Percentiles rank a stretch among this genome's conserved stretches.
These are phyloP conservation scores for Senna siamea DNA, from an alignment of 306 rosid genomes.

Conservation along the genomic window DNA sequence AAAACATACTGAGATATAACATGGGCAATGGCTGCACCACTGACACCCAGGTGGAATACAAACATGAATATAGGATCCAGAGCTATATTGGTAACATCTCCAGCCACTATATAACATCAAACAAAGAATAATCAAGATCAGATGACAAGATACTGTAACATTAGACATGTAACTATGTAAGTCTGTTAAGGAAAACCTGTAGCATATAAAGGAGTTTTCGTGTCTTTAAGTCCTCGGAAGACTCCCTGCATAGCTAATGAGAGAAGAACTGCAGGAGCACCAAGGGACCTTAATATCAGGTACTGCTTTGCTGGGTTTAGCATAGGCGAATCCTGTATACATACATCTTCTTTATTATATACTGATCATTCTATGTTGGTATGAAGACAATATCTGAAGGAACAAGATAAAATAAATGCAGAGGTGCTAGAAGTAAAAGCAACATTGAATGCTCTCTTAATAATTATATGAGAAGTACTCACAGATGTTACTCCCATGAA, in stretches of 20 bases:
- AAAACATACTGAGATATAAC: constrained; percentile 90
- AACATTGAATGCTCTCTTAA: neutral
- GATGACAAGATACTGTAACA: constrained; percentile 13
- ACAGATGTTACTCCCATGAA: constrained; percentile 90
- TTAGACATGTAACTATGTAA: constrained; percentile 9
- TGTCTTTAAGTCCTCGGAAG: constrained; percentile 93
- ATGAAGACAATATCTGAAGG: constrained; percentile 23
- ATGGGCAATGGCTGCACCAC: constrained; percentile 96
- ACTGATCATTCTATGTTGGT: constrained; percentile 13
- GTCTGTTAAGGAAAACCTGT: constrained; percentile 58
- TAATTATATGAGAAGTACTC: constrained; percentile 40
- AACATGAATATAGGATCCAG: constrained; percentile 84
- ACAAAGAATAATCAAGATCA: constrained; percentile 35
- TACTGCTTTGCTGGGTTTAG: constrained; percentile 74
- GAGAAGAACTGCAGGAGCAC: constrained; percentile 98
- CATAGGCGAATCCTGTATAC: constrained; percentile 85
- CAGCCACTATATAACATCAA: constrained; percentile 64
- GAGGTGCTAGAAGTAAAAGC: constrained; percentile 15
- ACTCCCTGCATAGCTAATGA: constrained; percentile 96
- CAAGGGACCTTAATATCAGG: constrained; percentile 84
- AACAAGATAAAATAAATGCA: neutral
- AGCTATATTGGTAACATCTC: constrained; percentile 85
- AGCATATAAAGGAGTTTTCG: constrained; percentile 89
- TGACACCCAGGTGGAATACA: constrained; percentile 65
- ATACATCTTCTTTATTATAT: constrained; percentile 21